phyloP scores from a whole-genome alignment of 2,329 filamentous ascomycete genomes.

The Pseudogymnoascus sp. region DNA sequence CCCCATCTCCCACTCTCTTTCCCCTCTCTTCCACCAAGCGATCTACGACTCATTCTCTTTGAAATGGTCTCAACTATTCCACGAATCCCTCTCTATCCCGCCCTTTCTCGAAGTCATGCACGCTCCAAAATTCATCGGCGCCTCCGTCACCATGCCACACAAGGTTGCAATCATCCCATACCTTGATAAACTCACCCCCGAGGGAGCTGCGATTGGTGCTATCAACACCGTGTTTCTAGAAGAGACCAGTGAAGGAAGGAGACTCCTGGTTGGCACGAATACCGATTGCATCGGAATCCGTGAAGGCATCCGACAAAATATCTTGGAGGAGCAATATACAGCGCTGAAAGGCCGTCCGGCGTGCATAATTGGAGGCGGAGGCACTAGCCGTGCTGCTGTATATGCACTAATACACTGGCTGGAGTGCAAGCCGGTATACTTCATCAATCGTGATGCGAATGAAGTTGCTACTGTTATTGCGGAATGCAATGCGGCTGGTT shows the following conservation, averaged over 20 bases:
- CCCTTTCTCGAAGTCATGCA: conserved; percentile 44
- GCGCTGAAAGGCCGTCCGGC: conserved; percentile 53
- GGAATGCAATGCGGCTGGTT: conserved; percentile 53
- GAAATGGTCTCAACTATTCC: conserved; percentile 43
- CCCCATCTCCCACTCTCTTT: conserved; percentile 47
- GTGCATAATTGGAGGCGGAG: conserved; percentile 69
- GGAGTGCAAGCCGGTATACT: conserved; percentile 59
- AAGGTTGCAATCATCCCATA: conserved; percentile 69
- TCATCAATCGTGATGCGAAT: conserved; percentile 62
- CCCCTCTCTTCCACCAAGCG: conserved; percentile 45
- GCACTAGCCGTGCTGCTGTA: conserved; percentile 68
- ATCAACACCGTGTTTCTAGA: conserved; percentile 71
- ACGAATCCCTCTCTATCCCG: conserved; percentile 43
- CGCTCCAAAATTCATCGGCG: conserved; percentile 54
- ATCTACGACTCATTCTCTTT: conserved; percentile 44
- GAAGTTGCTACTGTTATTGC: conserved; percentile 61
- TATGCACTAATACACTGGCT: conserved; percentile 68
- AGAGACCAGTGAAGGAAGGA: conserved; percentile 27
- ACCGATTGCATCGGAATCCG: conserved; percentile 74
- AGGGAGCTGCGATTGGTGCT: conserved; percentile 65
- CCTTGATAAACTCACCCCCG: conserved; percentile 64
- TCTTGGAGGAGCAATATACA: conserved; percentile 34
- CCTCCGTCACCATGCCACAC: conserved; percentile 75
- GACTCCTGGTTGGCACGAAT: conserved; percentile 62
- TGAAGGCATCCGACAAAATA: conserved; percentile 58